Percentiles rank a stretch among this genome's conserved stretches.
These are phyloP conservation scores for Rhynchospora pubera DNA, from an alignment of 176 grass and related monocot genomes.

Conservation along the genomic window DNA sequence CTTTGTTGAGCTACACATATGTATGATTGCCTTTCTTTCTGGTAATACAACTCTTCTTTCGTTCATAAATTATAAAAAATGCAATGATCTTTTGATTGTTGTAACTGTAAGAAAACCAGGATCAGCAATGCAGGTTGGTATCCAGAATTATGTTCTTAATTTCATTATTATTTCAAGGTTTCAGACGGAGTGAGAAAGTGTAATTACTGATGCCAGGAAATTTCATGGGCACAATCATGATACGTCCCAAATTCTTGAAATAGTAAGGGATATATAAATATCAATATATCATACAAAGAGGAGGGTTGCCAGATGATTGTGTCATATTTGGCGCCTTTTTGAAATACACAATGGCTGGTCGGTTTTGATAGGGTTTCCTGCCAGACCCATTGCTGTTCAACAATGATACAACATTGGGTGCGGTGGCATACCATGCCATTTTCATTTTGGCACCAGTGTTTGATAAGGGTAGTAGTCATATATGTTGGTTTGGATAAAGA, in stretches of 20 bases:
- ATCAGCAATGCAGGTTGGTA: neutral
- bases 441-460: neutral
- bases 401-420: neutral
- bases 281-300: constrained; percentile 12
- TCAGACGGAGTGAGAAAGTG: neutral
- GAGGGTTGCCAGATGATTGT: neutral
- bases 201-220: neutral
- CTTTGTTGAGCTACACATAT: neutral
- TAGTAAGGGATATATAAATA: neutral
- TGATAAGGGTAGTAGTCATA: neutral
- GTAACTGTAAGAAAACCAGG: neutral
- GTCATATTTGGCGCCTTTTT: neutral
- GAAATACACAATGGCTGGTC: neutral
- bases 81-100: neutral
- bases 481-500: neutral
- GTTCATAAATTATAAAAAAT: neutral
- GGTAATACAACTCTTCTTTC: neutral
- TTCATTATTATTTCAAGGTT: neutral
- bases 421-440: constrained; percentile 9
- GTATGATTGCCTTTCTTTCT: neutral
- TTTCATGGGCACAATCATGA: neutral
- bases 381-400: neutral
- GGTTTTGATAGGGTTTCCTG: neutral
- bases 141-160: neutral
- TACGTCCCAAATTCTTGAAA: neutral